These are phyloP conservation scores for Cadophora malorum DNA, from an alignment of 2,329 filamentous ascomycete genomes.

Conservation along the genomic window DNA sequence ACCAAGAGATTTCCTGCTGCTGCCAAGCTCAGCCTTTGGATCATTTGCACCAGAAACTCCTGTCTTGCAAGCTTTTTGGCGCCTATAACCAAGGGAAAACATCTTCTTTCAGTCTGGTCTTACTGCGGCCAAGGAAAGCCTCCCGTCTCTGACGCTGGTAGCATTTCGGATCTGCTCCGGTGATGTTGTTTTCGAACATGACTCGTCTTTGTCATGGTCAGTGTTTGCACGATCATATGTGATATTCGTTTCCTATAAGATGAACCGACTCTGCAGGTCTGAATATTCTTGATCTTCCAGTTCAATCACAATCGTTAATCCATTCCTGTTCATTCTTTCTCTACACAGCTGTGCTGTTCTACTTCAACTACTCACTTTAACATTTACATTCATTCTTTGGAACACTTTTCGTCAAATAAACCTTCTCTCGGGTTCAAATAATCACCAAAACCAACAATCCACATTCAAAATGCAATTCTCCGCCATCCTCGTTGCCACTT, in stretches of 20 bases:
- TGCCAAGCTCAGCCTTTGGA: slow-evolving; percentile 3
- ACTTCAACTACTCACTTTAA: slow-evolving; percentile 17
- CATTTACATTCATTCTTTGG: slow-evolving; percentile 14
- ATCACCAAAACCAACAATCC: slow-evolving; percentile 9
- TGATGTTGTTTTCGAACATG: not conserved
- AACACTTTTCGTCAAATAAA: not conserved
- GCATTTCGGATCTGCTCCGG: slow-evolving; percentile 4
- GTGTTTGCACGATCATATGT: slow-evolving; percentile 8
- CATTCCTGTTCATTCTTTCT: slow-evolving; percentile 22
- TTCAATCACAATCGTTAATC: slow-evolving; percentile 22
- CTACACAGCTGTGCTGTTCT: slow-evolving; percentile 28
- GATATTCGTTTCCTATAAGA: slow-evolving; percentile 26
- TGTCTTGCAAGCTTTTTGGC: not conserved
- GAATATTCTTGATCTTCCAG: slow-evolving; percentile 21
- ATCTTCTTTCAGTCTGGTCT: slow-evolving; percentile 1
- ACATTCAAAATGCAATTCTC: slow-evolving; percentile 25
- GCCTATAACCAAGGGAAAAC: slow-evolving; percentile 7
- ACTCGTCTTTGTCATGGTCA: not conserved
- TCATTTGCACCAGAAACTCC: not conserved
- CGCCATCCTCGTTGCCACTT: slow-evolving; percentile 14
- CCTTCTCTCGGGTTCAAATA: not conserved
- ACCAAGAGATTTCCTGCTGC: slow-evolving; percentile 10
- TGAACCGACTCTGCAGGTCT: not conserved
- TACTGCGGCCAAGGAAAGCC: slow-evolving; percentile 11
- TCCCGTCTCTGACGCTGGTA: slow-evolving; percentile 4